These are phyloP conservation scores for Dipodascus albidus DNA, from an alignment of 805 yeast genomes.

Conservation along the genomic window DNA sequence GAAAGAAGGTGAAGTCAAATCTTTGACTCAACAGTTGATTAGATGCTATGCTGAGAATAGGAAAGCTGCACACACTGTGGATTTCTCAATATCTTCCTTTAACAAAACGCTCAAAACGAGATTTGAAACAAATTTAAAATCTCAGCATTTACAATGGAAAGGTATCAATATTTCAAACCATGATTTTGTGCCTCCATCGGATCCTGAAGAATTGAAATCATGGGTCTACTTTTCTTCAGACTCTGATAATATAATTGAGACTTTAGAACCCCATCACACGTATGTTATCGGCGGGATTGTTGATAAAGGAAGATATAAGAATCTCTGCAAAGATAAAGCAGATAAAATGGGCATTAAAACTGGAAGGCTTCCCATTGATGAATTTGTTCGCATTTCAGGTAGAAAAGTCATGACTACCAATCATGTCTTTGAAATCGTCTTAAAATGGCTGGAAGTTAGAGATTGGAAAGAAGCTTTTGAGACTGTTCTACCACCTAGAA, in stretches of 20 bases:
- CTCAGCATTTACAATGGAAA: slow-evolving; percentile 57
- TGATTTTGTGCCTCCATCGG: slow-evolving; percentile 25
- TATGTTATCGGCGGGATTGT: slow-evolving; percentile 94
- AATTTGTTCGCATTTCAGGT: slow-evolving; percentile 71
- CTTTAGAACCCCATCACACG: slow-evolving; percentile 55
- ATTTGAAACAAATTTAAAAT: slow-evolving; percentile 49
- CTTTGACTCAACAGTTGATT: slow-evolving; percentile 70
- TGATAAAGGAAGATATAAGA: slow-evolving; percentile 83
- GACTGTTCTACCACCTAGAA: slow-evolving; percentile 75
- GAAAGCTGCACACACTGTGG: slow-evolving; percentile 44
- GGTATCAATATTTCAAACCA: slow-evolving; percentile 40
- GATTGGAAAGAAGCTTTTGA: slow-evolving; percentile 88
- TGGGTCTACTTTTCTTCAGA: slow-evolving; percentile 77
- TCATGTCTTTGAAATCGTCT: slow-evolving; percentile 82
- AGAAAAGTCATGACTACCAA: slow-evolving; percentile 86
- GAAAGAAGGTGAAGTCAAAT: slow-evolving; percentile 59
- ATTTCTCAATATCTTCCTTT: slow-evolving; percentile 52
- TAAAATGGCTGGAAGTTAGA: slow-evolving; percentile 64
- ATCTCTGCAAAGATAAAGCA: slow-evolving; percentile 74
- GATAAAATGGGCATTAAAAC: slow-evolving; percentile 56
- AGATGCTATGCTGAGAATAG: slow-evolving; percentile 73
- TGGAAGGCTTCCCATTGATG: slow-evolving; percentile 77
- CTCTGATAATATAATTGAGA: slow-evolving; percentile 56
- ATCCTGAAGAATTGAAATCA: slow-evolving; percentile 28
- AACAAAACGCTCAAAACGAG: slow-evolving; percentile 52